Base-by-base conservation (phyloP, 352 stramenopile genomes). In the Phytopythium mirpurense region DNA sequence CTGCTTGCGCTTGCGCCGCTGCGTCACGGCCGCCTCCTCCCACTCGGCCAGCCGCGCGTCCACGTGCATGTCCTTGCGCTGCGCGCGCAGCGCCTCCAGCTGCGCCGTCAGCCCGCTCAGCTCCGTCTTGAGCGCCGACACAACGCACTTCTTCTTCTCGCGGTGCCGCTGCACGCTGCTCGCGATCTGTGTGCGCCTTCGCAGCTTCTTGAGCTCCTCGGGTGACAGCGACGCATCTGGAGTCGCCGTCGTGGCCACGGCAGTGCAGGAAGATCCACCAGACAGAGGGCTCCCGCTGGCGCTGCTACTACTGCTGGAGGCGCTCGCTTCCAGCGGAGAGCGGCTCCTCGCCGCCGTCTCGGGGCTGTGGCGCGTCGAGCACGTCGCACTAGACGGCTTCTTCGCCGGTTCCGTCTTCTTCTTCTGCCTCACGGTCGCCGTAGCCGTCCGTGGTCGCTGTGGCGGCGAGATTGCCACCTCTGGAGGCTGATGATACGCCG, bases 151-250 rank as follows among this genome's bases (percentile, higher is more conserved):
- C 51, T 86, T 86, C 62, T 86, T 86, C 56, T 88, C 73, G 21
- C 75, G 60, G 47, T 89, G 75, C 53, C 78, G 60, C 63, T 88
- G 78, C 23, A 89, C 78, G 29, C 73, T 83, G 16, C 59, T 75
- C 10, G 75, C 74, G 57, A 89, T 89, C 62, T 89, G 78, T 14
- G 59, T 74, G 29, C 78, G 71, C 21, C 78, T 58, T 14, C 58
- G 57, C 45, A 76, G 62, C 42, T 86, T 85, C 65, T 89, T 86
- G 50, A 72, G 60, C 50, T 89, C 74, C 35, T 82, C 71, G 2
- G 63, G n/a, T 12, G 68, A 71, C 19, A 80, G 49, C 14, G 24
- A 26, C 16, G n/a, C n/a, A n/a, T n/a, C n/a, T n/a, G 54, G 23
- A 19, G 71, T 56, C 29, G 58, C 51, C 43, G 32, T 16, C 57